These are phyloP conservation scores for Vitis hybrid DNA, from an alignment of 177 flowering plant genomes.

Conservation along the genomic window DNA sequence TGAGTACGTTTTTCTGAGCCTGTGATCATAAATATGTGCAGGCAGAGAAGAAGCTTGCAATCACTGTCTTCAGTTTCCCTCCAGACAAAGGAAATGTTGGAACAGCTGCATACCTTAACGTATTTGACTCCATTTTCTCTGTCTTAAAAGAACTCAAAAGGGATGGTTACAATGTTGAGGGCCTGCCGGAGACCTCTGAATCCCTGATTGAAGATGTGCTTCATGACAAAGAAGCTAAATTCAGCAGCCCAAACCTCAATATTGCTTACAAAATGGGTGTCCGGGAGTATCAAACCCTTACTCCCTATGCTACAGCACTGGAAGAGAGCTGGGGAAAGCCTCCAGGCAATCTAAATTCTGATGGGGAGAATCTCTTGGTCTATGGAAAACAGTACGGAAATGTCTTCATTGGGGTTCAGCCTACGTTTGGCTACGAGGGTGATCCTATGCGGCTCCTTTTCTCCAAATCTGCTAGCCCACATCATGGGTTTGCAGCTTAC, in stretches of 20 bases:
- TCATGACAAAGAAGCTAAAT: constrained; percentile 97
- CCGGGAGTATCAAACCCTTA: constrained; percentile 78
- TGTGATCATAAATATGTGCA: constrained; percentile 30
- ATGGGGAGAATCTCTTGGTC: constrained; percentile 93
- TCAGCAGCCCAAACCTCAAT: constrained; percentile 97
- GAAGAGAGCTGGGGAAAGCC: constrained; percentile 99
- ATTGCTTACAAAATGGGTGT: constrained; percentile 93
- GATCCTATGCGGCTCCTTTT: constrained; percentile 98
- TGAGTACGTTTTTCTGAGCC: background rate
- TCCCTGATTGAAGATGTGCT: constrained; percentile 84
- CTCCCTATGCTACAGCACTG: constrained; percentile 77
- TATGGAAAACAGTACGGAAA: constrained; percentile 97
- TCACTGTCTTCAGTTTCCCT: constrained; percentile 98
- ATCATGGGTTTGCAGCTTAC: constrained; percentile 98
- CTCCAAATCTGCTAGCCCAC: constrained; percentile 99
- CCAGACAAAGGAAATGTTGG: constrained; percentile 99
- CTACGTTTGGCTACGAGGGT: constrained; percentile 98
- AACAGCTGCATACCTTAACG: constrained; percentile 96
- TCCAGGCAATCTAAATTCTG: constrained; percentile 94
- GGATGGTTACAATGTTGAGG: constrained; percentile 82
- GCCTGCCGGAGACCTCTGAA: constrained; percentile 87
- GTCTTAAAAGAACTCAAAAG: constrained; percentile 79
- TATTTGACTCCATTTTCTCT: constrained; percentile 85
- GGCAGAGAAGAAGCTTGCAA: constrained; percentile 90
- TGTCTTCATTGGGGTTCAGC: constrained; percentile 97